These are phyloP conservation scores for Madurella mycetomatis DNA, from an alignment of 2,329 filamentous ascomycete species.

Conservation along the genomic window DNA sequence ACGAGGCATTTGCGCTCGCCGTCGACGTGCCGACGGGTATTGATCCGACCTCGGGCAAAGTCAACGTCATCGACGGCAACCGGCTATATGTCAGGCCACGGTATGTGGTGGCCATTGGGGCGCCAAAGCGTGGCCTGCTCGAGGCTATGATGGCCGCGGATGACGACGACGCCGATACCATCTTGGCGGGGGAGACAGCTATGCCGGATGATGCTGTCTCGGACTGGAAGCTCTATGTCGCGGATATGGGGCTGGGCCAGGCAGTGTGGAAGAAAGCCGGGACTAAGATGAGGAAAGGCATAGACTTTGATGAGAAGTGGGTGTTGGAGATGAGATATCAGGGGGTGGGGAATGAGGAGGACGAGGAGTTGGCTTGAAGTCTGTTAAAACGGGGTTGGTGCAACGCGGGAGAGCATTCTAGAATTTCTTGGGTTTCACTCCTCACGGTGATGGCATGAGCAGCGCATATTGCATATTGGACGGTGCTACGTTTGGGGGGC, in stretches of 20 bases:
- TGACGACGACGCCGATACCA: constrained; percentile 37
- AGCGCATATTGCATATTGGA: neutral
- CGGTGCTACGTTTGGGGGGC: neutral
- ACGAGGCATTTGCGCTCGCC: constrained; percentile 74
- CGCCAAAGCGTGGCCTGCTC: constrained; percentile 78
- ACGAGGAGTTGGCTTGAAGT: constrained; percentile 13
- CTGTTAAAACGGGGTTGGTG: neutral
- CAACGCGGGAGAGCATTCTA: neutral
- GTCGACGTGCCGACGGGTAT: constrained; percentile 91
- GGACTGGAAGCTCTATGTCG: constrained; percentile 76
- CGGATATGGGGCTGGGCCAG: constrained; percentile 79
- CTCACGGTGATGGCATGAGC: neutral
- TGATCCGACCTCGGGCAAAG: constrained; percentile 69
- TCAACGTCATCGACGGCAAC: constrained; percentile 65
- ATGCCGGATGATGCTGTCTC: constrained; percentile 40
- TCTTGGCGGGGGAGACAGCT: constrained; percentile 26
- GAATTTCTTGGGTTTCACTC: neutral
- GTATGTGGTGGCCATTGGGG: constrained; percentile 79
- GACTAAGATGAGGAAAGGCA: constrained; percentile 73
- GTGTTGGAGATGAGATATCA: constrained; percentile 64
- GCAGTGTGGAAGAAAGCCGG: constrained; percentile 82
- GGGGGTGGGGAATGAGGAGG: constrained; percentile 28
- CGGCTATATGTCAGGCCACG: constrained; percentile 76
- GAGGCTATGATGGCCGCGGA: constrained; percentile 65
- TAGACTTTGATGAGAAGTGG: constrained; percentile 87